Evolutionary conservation across 371 early-diverging fungal species (phyloP), one percentile per base, ranked within the genome.

Genomic region (Mucor lusitanicus): DNA sequence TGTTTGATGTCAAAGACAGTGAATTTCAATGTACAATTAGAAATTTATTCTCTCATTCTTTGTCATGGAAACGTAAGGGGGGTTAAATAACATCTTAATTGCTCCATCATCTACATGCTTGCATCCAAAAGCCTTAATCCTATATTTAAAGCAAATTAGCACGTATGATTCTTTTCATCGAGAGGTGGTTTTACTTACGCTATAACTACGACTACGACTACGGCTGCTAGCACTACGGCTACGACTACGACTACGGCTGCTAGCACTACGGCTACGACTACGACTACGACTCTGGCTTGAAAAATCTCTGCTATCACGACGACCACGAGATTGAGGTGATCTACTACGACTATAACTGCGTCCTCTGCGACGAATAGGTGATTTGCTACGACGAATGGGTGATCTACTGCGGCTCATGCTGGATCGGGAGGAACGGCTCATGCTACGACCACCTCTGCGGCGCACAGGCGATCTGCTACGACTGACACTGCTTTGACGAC

Each of bases 1-100:
- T 81, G 23, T 82, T 93, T 65, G 77, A 86, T 27, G 88, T 89
- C 3, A 35, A 77, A 13, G 68, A 77, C 19, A 46, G 77, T 32
- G 30, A 55, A 55, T 30, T 3, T 32, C 11, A 25, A 21, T 37
- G 13, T 13, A 37, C 33, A 7, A 7, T 3, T 33, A 8, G 33
- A 6, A 33, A 33, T 33, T 33, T 33, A 37, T 37, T 37, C 37
- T 37, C 37, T 37, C 37, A 12, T 37, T 37, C 13, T 37, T 5
- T 35, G 7, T 6, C 30, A 35, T 35, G 35, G 35, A 35, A 35
- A 35, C 35, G 35, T 35, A 3, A 30, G 6, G 6, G 30, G 7
- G 7, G 35, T 8, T 35, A 35, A 35, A 9, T 35, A 6, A 35
- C 35, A 35, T 35, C 35, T 35, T 35, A n/a, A n/a, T n/a, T n/a